These are phyloP conservation scores for Adansonia gregorii DNA, from an alignment of 441 rosid species.

Conservation along the genomic window DNA sequence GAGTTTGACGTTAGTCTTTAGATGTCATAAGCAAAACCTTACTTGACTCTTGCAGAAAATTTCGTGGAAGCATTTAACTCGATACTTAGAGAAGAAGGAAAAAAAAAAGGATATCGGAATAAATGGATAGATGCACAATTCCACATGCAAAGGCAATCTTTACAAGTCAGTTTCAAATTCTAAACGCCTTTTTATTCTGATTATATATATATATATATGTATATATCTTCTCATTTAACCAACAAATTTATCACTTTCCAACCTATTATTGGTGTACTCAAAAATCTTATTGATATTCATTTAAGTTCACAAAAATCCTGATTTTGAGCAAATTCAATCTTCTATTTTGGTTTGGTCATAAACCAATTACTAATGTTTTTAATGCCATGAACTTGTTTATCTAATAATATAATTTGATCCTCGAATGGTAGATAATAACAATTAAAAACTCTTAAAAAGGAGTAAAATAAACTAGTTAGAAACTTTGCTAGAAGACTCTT, in stretches of 20 bases:
- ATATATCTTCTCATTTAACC: no score
- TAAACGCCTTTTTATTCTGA: background rate
- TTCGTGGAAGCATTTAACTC: background rate
- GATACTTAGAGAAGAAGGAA: background rate
- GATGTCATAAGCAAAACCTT: background rate
- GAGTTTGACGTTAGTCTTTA: no score
- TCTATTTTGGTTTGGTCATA: no score
- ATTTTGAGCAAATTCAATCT: no score
- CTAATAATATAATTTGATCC: background rate
- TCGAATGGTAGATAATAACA: background rate
- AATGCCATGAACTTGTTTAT: no score
- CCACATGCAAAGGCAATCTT: background rate
- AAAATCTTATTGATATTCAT: no score
- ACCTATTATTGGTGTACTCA: no score
- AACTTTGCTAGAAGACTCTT: slow-evolving; percentile 10
- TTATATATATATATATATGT: no score
- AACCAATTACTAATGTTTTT: no score
- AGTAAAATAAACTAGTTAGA: background rate
- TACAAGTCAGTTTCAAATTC: background rate
- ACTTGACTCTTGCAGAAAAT: background rate
- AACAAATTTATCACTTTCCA: no score
- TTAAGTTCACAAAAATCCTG: no score
- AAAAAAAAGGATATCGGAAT: background rate
- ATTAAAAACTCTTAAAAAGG: background rate
- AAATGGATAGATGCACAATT: background rate